A percentile compares a stretch with the other conserved stretches of the same genome.
Evolutionary conservation across 1,284 basidiomycete species (phyloP).

Genomic region (Papiliotrema laurentii): DNA sequence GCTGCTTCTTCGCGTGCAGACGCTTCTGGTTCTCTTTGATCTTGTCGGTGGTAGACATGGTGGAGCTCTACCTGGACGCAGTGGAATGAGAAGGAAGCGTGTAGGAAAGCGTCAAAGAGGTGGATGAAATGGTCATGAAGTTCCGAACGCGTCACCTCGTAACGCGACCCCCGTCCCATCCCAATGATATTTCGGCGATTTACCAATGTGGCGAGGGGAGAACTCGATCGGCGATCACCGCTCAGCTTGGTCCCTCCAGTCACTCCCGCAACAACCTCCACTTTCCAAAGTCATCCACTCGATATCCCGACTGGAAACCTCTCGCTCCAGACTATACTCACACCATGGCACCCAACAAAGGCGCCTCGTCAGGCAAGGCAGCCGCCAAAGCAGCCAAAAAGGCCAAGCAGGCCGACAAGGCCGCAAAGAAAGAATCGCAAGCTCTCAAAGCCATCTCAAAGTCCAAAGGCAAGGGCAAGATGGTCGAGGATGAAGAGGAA

Average conservation of each 20-base stretch:
- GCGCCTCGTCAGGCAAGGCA: constrained; percentile 45
- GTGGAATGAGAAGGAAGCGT: neutral
- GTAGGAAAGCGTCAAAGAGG: neutral
- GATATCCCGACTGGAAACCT: no score
- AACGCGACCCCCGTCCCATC: no score
- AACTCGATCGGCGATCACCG: neutral
- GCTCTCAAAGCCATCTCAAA: constrained; percentile 51
- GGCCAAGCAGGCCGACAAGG: constrained; percentile 53
- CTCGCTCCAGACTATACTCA: neutral
- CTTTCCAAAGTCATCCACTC: constrained; percentile 7
- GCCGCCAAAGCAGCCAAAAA: constrained; percentile 66
- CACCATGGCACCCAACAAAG: constrained; percentile 19
- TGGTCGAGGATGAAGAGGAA: constrained; percentile 60
- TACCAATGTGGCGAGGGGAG: no score
- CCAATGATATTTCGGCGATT: no score
- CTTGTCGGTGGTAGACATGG: constrained; percentile 56
- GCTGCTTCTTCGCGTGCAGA: constrained; percentile 72
- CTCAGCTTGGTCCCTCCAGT: neutral
- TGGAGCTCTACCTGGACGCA: constrained; percentile 70
- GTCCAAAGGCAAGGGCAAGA: constrained; percentile 20
- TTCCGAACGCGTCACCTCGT: no score
- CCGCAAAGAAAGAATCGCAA: constrained; percentile 66
- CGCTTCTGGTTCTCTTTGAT: constrained; percentile 86
- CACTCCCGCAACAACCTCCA: no score
- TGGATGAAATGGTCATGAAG: no score